Conservation (phyloP, 768 basidiomycete species). For the Dentipellis sp. region DNA sequence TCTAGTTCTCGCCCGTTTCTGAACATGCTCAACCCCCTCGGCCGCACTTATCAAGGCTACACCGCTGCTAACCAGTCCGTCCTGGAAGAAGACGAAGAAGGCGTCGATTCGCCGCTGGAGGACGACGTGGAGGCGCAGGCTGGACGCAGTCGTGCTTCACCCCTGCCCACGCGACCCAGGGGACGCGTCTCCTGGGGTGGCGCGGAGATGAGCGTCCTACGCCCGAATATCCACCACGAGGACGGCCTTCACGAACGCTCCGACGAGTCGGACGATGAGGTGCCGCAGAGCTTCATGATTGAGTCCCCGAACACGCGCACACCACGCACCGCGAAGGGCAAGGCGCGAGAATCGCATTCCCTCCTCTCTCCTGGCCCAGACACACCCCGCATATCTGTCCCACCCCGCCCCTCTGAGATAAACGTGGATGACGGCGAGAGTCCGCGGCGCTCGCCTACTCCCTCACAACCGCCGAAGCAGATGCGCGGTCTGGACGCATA, state of each 20-base stretch:
- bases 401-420: conserved; percentile 59
- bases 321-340: conserved; percentile 23
- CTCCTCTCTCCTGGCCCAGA: conserved; percentile 1
- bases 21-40: conserved; percentile 76
- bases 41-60: conserved; percentile 66
- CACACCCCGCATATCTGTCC: conserved; percentile 44
- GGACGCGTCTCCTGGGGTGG: conserved; percentile 50
- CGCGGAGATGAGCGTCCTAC: conserved; percentile 48
- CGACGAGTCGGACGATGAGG: conserved; percentile 68
- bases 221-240: conserved; percentile 65
- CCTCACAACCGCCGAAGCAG: conserved; percentile 26
- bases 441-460: conserved; percentile 6
- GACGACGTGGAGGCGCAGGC: conserved; percentile 48
- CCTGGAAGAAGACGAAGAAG: conserved; percentile 64
- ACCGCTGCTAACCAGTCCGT: conserved; percentile 62
- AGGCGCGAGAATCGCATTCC: conserved; percentile 23
- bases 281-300: conserved; percentile 80
- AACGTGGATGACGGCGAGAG: conserved; percentile 27
- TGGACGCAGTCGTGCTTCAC: conserved; percentile 25
- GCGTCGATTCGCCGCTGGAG: conserved; percentile 27
- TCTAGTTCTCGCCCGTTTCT: conserved; percentile 71
- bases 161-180: conserved; percentile 31
- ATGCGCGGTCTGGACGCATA: conserved; percentile 73
- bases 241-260: conserved; percentile 52
- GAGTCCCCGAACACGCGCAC: conserved; percentile 40